phyloP scores from a whole-genome alignment of 1,139 yeast genomes.

The Yamadazyma jaroonii region DNA sequence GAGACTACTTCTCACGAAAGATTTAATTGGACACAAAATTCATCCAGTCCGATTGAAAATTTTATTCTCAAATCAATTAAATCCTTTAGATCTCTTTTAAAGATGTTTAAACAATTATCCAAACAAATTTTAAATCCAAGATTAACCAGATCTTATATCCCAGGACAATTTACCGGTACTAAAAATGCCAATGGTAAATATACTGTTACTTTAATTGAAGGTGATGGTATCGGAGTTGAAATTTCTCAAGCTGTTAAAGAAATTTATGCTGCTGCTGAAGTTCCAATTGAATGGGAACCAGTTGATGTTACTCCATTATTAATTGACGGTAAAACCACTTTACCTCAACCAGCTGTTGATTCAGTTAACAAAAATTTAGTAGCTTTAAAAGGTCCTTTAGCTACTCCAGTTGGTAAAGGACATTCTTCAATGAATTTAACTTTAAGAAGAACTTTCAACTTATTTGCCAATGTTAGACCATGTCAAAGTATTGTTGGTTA shows the following conservation, averaged over 20 bases:
- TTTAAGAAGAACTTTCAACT: constrained; percentile 91
- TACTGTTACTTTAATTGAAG: constrained; percentile 94
- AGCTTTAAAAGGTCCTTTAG: constrained; percentile 96
- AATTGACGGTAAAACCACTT: constrained; percentile 90
- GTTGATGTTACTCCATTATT: constrained; percentile 94
- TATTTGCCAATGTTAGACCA: constrained; percentile 97
- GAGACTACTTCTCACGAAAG: background rate
- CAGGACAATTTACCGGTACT: constrained; percentile 50
- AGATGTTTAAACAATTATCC: constrained; percentile 46
- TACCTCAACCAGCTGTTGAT: constrained; percentile 89
- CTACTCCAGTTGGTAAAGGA: constrained; percentile 98
- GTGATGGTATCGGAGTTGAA: constrained; percentile 98
- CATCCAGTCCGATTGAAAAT: constrained; percentile 5
- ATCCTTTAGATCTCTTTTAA: background rate
- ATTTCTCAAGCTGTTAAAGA: constrained; percentile 91
- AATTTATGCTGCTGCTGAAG: constrained; percentile 88
- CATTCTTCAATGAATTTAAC: constrained; percentile 97
- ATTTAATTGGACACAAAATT: constrained; percentile 2
- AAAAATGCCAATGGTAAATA: constrained; percentile 63
- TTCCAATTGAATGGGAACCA: constrained; percentile 96
- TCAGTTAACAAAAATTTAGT: constrained; percentile 90
- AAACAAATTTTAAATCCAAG: constrained; percentile 32
- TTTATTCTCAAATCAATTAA: constrained; percentile 4
- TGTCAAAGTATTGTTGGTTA: constrained; percentile 91
- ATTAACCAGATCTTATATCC: constrained; percentile 45